Percentiles rank a stretch among this genome's conserved stretches.
Evolutionary conservation across 352 stramenopile species (phyloP).

Genomic region (Pythium periplocum): DNA sequence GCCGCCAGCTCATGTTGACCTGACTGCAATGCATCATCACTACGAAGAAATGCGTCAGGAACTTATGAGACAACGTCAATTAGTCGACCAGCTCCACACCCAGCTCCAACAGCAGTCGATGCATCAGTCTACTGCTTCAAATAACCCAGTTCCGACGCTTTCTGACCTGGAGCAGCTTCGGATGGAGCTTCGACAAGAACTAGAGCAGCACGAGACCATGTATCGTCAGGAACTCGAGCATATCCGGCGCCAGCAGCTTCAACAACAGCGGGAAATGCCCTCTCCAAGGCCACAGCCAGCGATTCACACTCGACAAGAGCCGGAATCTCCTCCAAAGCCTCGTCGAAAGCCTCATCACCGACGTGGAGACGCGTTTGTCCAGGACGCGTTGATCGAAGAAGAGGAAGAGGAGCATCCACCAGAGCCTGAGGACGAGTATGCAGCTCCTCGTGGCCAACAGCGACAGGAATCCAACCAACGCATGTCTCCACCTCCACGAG

Average conservation of each 20-base stretch:
- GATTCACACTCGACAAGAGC: no score
- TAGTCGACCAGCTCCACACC: constrained; percentile 49
- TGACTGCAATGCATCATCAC: constrained; percentile 26
- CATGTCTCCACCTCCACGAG: no score
- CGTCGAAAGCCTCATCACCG: background rate
- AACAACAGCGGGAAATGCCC: constrained; percentile 12
- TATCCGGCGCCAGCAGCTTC: constrained; percentile 23
- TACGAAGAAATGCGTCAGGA: constrained; percentile 56
- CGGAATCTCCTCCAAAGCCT: background rate
- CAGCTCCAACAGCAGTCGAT: constrained; percentile 42
- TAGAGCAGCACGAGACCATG: constrained; percentile 39
- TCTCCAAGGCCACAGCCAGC: background rate
- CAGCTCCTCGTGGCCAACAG: no score
- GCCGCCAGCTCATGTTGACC: constrained; percentile 9
- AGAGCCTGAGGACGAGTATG: no score
- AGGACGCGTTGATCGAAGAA: constrained; percentile 11
- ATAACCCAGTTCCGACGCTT: constrained; percentile 19
- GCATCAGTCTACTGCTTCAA: constrained; percentile 15
- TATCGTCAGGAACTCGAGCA: constrained; percentile 43
- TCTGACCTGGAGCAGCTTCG: constrained; percentile 56
- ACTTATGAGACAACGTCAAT: constrained; percentile 35
- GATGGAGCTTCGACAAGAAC: constrained; percentile 40
- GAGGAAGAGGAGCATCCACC: background rate
- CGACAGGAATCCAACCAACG: no score
- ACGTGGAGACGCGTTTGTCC: constrained; percentile 12